These are phyloP conservation scores for Diplodia corticola DNA, from an alignment of 2,329 filamentous ascomycete species.

Conservation along the genomic window DNA sequence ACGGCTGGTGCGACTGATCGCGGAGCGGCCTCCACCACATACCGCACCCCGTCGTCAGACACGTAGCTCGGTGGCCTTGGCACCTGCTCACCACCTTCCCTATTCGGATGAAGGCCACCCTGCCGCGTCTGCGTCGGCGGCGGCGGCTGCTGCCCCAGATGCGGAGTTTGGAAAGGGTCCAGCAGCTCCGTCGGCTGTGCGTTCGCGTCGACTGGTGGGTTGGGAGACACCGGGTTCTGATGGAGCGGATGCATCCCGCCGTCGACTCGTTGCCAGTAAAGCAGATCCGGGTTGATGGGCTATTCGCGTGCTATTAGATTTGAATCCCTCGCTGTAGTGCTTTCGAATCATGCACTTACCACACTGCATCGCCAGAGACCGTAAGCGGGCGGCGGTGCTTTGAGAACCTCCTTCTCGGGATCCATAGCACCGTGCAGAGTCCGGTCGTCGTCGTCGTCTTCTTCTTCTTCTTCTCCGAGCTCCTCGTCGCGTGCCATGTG, in stretches of 20 bases:
- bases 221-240: constrained; percentile 1
- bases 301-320: constrained; percentile 39
- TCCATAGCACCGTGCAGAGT: constrained; percentile 26
- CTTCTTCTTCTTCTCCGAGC: constrained; percentile 41
- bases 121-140: background rate
- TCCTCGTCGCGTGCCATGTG: constrained; percentile 75
- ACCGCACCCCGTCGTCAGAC: constrained; percentile 72
- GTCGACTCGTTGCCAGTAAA: constrained; percentile 73
- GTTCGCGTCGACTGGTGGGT: background rate
- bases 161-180: constrained; percentile 28
- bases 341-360: constrained; percentile 22
- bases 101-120: background rate
- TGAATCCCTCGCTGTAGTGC: background rate
- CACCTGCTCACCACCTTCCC: background rate
- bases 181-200: background rate
- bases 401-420: constrained; percentile 41
- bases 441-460: too few relatives aligned
- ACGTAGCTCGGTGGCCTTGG: constrained; percentile 71
- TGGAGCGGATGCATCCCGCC: constrained; percentile 15
- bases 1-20: background rate
- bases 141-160: background rate
- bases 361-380: constrained; percentile 82
- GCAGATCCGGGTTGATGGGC: constrained; percentile 74
- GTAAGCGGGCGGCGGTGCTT: constrained; percentile 74
- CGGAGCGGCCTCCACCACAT: constrained; percentile 64